phyloP scores from a whole-genome alignment of 768 basidiomycete species.

The Candolleomyces efflorescens region DNA sequence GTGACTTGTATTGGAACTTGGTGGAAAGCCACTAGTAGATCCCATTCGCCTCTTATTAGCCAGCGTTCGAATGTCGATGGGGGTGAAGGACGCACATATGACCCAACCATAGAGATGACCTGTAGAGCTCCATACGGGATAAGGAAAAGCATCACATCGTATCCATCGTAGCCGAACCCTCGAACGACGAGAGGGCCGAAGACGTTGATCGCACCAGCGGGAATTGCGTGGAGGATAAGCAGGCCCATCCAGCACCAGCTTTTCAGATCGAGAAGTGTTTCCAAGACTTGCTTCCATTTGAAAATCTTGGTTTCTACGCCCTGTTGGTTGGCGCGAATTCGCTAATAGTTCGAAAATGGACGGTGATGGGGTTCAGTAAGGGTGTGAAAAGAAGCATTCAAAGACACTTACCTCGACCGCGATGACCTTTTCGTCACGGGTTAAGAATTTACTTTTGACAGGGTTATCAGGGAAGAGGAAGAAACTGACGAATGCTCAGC shows the following conservation, averaged over 20 bases:
- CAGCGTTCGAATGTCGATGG: background rate
- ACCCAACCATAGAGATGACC: slow-evolving; percentile 20
- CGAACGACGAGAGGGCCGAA: slow-evolving; percentile 29
- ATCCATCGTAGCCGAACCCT: slow-evolving; percentile 28
- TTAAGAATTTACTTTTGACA: slow-evolving; percentile 25
- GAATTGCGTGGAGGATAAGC: slow-evolving; percentile 19
- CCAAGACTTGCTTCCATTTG: slow-evolving; percentile 25
- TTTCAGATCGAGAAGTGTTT: slow-evolving; percentile 29
- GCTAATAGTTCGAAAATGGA: slow-evolving; percentile 14
- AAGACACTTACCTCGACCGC: slow-evolving; percentile 22
- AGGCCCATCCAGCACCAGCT: slow-evolving; percentile 31
- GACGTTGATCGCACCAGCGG: slow-evolving; percentile 18
- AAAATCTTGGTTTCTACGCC: slow-evolving; percentile 28
- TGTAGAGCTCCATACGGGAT: slow-evolving; percentile 27
- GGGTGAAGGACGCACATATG: slow-evolving; percentile 20
- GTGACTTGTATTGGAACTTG: slow-evolving; percentile 22
- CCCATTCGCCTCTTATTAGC: too few relatives aligned
- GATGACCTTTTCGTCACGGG: slow-evolving; percentile 25
- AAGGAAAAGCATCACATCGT: slow-evolving; percentile 26
- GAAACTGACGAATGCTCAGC: slow-evolving; percentile 16
- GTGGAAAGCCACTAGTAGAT: slow-evolving; percentile 26
- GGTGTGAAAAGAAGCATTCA: background rate
- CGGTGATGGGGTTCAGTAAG: background rate
- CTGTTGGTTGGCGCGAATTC: slow-evolving; percentile 31
- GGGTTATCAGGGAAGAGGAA: slow-evolving; percentile 30